These are phyloP conservation scores for Yamagishiella unicocca DNA, from an alignment of 139 green algal genomes.

Conservation along the genomic window DNA sequence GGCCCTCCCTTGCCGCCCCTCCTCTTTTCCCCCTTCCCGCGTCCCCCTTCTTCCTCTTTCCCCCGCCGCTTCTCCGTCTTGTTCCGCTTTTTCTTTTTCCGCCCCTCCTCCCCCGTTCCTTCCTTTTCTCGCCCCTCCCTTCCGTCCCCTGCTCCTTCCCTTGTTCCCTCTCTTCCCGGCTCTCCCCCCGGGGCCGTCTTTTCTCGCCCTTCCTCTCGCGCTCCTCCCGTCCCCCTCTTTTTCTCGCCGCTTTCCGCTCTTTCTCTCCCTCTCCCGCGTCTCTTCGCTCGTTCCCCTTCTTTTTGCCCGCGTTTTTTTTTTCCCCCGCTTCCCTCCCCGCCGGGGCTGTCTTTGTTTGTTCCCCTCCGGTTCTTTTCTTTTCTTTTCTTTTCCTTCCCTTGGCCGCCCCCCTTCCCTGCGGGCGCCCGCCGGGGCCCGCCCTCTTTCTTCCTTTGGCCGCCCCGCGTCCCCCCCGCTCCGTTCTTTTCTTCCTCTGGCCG, in stretches of 20 bases:
- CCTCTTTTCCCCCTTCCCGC: background rate
- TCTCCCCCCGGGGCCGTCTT: background rate
- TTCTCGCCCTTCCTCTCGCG: background rate
- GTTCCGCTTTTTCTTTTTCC: background rate
- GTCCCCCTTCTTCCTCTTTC: background rate
- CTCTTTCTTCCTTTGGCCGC: too few relatives aligned
- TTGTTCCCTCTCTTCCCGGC: background rate
- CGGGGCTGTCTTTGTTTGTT: too few relatives aligned
- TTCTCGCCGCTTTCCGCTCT: background rate
- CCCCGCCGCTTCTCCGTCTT: background rate
- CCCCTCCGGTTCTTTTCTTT: too few relatives aligned
- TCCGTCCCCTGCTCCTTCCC: background rate
- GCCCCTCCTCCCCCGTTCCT: background rate
- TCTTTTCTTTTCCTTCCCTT: too few relatives aligned
- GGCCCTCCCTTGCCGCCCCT: too few relatives aligned
- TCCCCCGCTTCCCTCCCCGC: background rate
- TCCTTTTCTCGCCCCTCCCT: background rate
- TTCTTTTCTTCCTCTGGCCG: background rate
- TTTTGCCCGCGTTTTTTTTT: background rate
- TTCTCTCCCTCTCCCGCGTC: too few relatives aligned
- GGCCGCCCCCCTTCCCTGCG: too few relatives aligned
- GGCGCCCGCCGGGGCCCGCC: too few relatives aligned
- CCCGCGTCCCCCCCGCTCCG: too few relatives aligned
- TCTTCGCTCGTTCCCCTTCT: background rate
- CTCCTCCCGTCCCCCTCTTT: background rate